A percentile compares a stretch with the other conserved stretches of the same genome.
Conservation (phyloP, 2,329 filamentous ascomycete species). For the Aaosphaeria arxii region DNA sequence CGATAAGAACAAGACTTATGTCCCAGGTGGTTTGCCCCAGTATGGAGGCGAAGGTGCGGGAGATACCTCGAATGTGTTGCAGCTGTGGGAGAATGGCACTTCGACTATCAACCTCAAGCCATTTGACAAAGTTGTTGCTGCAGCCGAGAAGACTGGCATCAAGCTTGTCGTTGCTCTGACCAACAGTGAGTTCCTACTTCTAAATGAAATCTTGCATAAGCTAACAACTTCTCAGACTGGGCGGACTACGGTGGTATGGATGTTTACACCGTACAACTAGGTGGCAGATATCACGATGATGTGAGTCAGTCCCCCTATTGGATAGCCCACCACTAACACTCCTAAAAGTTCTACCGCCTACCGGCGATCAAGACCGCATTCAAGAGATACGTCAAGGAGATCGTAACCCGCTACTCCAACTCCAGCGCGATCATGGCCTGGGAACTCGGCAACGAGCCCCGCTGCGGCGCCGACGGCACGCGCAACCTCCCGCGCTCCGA, state of each 20-base stretch:
- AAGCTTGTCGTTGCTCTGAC: constrained; percentile 56
- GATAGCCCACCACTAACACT: background rate
- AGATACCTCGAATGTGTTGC: constrained; percentile 46
- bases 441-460: constrained; percentile 53
- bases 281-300: constrained; percentile 53
- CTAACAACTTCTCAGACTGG: constrained; percentile 33
- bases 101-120: constrained; percentile 43
- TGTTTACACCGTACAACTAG: constrained; percentile 56
- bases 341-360: constrained; percentile 33
- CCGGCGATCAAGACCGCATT: constrained; percentile 52
- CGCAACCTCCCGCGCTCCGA: constrained; percentile 27
- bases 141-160: constrained; percentile 48
- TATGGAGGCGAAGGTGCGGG: constrained; percentile 52
- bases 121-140: constrained; percentile 53
- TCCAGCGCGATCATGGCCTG: constrained; percentile 53
- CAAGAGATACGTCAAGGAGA: constrained; percentile 47
- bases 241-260: constrained; percentile 61
- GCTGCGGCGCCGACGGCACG: constrained; percentile 23
- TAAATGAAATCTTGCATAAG: too few relatives aligned
- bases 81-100: constrained; percentile 45
- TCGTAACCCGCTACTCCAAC: constrained; percentile 49
- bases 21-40: constrained; percentile 45
- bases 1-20: constrained; percentile 52
- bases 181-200: constrained; percentile 40
- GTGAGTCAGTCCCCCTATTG: constrained; percentile 1